Conservation (phyloP, 1,284 basidiomycete genomes). For the Quambalaria eucalypti region DNA sequence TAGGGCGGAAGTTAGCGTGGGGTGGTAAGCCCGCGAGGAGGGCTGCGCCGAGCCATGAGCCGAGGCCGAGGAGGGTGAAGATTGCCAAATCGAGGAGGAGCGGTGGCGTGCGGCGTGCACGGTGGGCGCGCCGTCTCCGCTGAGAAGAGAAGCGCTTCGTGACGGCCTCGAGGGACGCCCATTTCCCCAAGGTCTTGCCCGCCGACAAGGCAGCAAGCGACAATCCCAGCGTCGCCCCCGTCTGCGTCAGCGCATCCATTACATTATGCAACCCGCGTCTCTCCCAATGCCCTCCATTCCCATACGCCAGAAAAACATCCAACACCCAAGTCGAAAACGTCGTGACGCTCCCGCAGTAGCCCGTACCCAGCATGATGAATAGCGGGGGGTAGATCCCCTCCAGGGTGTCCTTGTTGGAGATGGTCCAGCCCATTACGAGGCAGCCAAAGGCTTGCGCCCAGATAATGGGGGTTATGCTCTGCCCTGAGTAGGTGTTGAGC, state of each 20-base stretch:
- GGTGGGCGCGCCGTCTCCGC: no score
- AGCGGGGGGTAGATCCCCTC: slow-evolving; percentile 51
- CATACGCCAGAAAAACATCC: slow-evolving; percentile 76
- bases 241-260: slow-evolving; percentile 42
- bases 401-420: slow-evolving; percentile 18
- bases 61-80: slow-evolving; percentile 16
- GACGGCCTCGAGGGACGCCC: no score
- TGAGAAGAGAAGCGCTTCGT: no score
- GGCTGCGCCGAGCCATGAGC: slow-evolving; percentile 53
- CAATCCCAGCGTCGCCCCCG: slow-evolving; percentile 30
- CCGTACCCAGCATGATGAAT: slow-evolving; percentile 80
- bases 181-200: slow-evolving; percentile 20
- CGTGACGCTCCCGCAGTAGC: slow-evolving; percentile 89
- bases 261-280: slow-evolving; percentile 71
- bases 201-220: slow-evolving; percentile 22
- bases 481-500: slow-evolving; percentile 59
- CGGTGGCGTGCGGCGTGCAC: no score
- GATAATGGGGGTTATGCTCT: slow-evolving; percentile 69
- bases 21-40: slow-evolving; percentile 64
- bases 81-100: no score
- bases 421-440: slow-evolving; percentile 63
- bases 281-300: slow-evolving; percentile 58
- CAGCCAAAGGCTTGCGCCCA: slow-evolving; percentile 86
- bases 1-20: slow-evolving; percentile 64
- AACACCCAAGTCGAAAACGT: slow-evolving; percentile 94